Percentiles rank a stretch among this genome's conserved stretches.
Evolutionary conservation across 2,329 filamentous ascomycete species (phyloP).

Genomic region (Neospermospora avenae): DNA sequence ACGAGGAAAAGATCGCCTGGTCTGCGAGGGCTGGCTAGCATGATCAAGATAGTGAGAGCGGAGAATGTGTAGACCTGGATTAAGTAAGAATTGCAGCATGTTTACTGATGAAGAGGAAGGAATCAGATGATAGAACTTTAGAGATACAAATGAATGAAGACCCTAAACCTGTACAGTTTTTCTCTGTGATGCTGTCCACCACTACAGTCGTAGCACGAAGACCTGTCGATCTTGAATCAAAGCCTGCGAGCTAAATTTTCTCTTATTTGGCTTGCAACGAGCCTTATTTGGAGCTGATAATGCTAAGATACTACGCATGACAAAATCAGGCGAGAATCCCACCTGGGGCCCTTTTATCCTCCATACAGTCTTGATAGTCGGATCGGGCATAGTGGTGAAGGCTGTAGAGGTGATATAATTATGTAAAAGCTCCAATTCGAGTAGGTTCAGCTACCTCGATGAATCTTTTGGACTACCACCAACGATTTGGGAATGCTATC

Average conservation of each 20-base stretch:
- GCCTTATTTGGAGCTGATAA: conserved; percentile 49
- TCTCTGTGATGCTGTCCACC: conserved; percentile 34
- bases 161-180: conserved; percentile 34
- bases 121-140: neutral
- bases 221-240: conserved; percentile 37
- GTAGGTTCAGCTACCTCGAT: conserved; percentile 35
- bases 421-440: conserved; percentile 51
- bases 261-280: conserved; percentile 37
- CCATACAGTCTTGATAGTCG: conserved; percentile 44
- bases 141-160: neutral
- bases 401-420: conserved; percentile 49
- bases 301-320: conserved; percentile 48
- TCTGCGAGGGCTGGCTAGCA: conserved; percentile 37
- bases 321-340: conserved; percentile 44
- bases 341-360: conserved; percentile 44
- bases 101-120: too few relatives aligned
- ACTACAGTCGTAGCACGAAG: conserved; percentile 34
- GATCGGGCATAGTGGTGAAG: conserved; percentile 44
- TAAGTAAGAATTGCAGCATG: too few relatives aligned
- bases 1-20: conserved; percentile 38
- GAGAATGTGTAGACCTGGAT: conserved; percentile 42
- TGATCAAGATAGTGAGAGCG: conserved; percentile 37
- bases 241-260: conserved; percentile 40
- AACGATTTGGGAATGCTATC: neutral
- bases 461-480: neutral